Percentiles rank a stretch among this genome's conserved stretches.
Evolutionary conservation across 495 filamentous ascomycete species (phyloP).

Genomic region (Talaromyces thailandensis): DNA sequence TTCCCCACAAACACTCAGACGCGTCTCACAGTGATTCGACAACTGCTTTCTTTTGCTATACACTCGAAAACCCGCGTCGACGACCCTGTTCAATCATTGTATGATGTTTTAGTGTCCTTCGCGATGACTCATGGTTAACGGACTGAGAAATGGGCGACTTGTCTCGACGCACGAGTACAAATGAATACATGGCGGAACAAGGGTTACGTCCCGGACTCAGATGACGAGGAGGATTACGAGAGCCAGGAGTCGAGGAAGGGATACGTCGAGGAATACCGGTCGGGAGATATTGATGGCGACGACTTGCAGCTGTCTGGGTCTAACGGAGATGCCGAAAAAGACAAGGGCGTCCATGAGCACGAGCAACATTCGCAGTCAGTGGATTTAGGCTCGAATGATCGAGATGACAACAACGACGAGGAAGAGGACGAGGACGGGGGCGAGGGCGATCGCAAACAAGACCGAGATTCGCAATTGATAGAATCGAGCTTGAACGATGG

Average conservation of each 20-base stretch:
- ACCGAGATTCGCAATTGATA: not conserved
- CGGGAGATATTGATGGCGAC: not conserved
- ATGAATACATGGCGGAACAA: conserved; percentile 56
- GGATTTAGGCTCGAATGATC: not conserved
- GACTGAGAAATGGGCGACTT: not conserved
- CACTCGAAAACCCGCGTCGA: not conserved
- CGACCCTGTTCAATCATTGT: not conserved
- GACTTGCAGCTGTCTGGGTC: not conserved
- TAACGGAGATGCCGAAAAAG: not conserved
- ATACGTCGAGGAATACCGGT: not conserved
- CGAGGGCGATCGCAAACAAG: not conserved
- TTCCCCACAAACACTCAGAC: not conserved
- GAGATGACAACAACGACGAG: not conserved
- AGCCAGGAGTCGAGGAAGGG: conserved; percentile 19
- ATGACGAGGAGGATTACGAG: conserved; percentile 46
- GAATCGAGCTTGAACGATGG: not conserved
- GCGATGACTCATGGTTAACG: conserved; percentile 15
- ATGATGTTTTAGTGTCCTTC: not conserved
- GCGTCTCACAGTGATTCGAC: not conserved
- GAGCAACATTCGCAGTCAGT: not conserved
- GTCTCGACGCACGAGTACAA: conserved; percentile 22
- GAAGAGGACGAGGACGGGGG: not conserved
- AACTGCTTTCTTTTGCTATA: not conserved
- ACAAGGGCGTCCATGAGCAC: not conserved
- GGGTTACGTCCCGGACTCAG: conserved; percentile 56